Evolutionary conservation across 2,329 filamentous ascomycete species (phyloP), one percentile per base, ranked within the genome.

Genomic region (Calonectria honghensis): DNA sequence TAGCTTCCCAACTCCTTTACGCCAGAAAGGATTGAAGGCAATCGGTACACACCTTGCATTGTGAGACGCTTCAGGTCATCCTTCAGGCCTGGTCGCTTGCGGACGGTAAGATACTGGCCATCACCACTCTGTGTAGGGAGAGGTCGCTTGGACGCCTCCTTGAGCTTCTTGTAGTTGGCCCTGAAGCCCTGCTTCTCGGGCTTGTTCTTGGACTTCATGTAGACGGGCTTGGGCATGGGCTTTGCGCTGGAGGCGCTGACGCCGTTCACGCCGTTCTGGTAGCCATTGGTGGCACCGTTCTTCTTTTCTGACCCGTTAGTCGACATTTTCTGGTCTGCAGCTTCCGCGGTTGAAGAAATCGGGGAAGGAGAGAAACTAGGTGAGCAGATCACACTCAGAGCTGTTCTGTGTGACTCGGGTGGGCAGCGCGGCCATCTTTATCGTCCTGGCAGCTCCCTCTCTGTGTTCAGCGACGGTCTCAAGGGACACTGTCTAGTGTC

Each of bases 111-210:
- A 72, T 92, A 93, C 3, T 89, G 89, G n/a, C 92, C 92, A 80
- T 93, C 89, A 32, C 92, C 92, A 69, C 88, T 89, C 79, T 93
- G 88, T 2, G 87, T 91, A 0, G 93, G 93, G 39, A 94, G 84
- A 13, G 93, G 93, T n/a, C 91, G 86, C 73, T 87, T 87, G 1
- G 92, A 91, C 6, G 91, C 89, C 69, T 85, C 79, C 3, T 83
- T 80, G 35, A 86, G 78, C 63, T 84, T 81, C 75, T 83, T 80
- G 57, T 86, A 77, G 39, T 77, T 80, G 14, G 76, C 79, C 1
- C 83, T 11, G 6, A 78, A 59, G n/a, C 77, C 74, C 52, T 82
- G 77, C 61, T 82, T 82, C 68, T 79, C 75, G 6, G 74, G 24
- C 65, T 74, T 70, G 13, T 45, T 48, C 24, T 63, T 14, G 32